phyloP scores from a whole-genome alignment of 2,329 filamentous ascomycete species.

The Sclerotinia nivalis region DNA sequence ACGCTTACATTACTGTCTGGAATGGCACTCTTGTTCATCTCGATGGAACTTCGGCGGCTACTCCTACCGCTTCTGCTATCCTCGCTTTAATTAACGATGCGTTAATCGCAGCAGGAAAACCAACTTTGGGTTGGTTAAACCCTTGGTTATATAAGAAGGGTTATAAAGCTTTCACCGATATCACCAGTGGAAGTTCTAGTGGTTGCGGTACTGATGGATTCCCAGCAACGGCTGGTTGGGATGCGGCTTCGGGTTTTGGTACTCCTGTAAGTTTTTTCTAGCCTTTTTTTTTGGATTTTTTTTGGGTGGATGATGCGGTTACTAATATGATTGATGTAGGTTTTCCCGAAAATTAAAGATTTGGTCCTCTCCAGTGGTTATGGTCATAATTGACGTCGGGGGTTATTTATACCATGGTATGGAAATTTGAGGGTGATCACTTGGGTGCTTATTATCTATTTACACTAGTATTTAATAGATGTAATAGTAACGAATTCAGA shows the following conservation, averaged over 20 bases:
- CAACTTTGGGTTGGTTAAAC: conserved; percentile 46
- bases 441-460: conserved; percentile 6
- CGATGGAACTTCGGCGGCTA: conserved; percentile 55
- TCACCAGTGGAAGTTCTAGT: conserved; percentile 42
- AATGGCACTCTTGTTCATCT: conserved; percentile 44
- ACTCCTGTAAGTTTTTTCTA: conserved; percentile 35
- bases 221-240: conserved; percentile 41
- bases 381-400: neutral
- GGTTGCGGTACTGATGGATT: conserved; percentile 42
- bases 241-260: conserved; percentile 44
- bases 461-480: neutral
- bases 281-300: neutral
- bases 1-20: conserved; percentile 50
- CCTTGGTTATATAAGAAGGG: conserved; percentile 45
- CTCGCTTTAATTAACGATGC: conserved; percentile 64
- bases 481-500: neutral
- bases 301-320: too few species aligned
- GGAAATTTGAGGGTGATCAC: neutral
- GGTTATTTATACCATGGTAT: neutral
- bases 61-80: conserved; percentile 57
- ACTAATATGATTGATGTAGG: neutral
- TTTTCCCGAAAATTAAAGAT: conserved; percentile 12
- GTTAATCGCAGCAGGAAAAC: conserved; percentile 53
- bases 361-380: neutral
- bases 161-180: conserved; percentile 44